Conservation (phyloP, 1,139 yeast genomes). For the Candida tunisiensis region DNA sequence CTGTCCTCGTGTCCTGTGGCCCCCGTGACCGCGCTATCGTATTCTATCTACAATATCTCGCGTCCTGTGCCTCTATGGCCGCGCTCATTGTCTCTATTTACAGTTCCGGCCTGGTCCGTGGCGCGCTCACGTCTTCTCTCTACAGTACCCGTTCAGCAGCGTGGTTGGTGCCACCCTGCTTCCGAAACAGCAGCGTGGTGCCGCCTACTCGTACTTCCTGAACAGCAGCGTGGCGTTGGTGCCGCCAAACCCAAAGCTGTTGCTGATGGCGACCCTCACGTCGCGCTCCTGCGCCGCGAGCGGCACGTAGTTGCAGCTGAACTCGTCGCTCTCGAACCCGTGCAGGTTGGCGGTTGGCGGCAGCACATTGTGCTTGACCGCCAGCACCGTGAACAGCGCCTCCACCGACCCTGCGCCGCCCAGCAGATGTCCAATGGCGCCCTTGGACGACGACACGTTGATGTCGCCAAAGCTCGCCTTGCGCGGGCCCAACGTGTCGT, state of each 20-base stretch:
- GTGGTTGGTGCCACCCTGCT: too few species aligned
- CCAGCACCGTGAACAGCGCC: constrained; percentile 59
- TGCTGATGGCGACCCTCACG: constrained; percentile 51
- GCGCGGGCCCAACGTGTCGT: constrained; percentile 4
- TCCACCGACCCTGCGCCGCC: constrained; percentile 98
- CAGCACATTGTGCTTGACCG: constrained; percentile 36
- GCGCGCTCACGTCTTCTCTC: too few species aligned
- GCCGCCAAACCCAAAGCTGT: constrained; percentile 97
- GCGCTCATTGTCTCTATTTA: too few species aligned
- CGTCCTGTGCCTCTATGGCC: too few species aligned
- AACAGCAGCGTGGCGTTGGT: constrained; percentile 62
- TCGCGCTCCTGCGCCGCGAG: constrained; percentile 23
- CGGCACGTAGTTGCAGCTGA: constrained; percentile 46
- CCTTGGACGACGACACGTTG: constrained; percentile 69
- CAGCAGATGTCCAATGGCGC: constrained; percentile 81
- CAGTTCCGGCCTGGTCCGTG: too few species aligned
- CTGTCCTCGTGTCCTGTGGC: too few species aligned
- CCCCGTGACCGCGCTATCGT: too few species aligned
- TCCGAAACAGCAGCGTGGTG: too few species aligned
- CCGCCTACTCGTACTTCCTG: constrained; percentile 16
- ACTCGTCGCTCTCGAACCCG: constrained; percentile 32
- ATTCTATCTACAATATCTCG: too few species aligned
- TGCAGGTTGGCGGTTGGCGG: constrained; percentile 76
- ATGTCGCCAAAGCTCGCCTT: too few species aligned
- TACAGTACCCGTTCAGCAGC: too few species aligned